Evolutionary conservation across 2,329 filamentous ascomycete species (phyloP), one percentile per base, ranked within the genome.

Genomic region (Boeremia exigua): DNA sequence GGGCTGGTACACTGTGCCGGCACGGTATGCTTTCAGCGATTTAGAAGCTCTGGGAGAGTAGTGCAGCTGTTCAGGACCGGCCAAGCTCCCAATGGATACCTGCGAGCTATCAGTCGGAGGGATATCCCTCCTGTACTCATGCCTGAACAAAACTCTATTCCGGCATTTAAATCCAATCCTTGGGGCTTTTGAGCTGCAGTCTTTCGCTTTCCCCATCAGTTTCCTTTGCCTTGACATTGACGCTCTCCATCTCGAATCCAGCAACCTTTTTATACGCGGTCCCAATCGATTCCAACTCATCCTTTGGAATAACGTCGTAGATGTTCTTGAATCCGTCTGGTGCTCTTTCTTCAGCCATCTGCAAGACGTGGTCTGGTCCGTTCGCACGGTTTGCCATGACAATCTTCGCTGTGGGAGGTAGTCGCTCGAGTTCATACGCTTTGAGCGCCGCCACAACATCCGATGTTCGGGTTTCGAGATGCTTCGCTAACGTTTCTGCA

Each of bases 351-450:
- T 80, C 74, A 1, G 76, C 78, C 33, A 81, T 64, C 58, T 80
- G 77, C 63, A 81, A 55, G 4, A 81, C 78, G 59, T 80, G 78
- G 58, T 81, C 78, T 3, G 78, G 78, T 1, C 79, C 78, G 48
- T 80, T 80, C 1, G 75, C 78, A 17, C 78, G 69, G 60, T 81
- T 81, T 7, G 78, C 78, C 70, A 78, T 77, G 17, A 80, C 76
- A 15, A 80, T 81, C 57, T 77, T 77, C 2, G 78, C 72, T 4
- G 78, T 81, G 0, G 77, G 72, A 7, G 78, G 78, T 1, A 80
- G 56, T 3, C 78, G 66, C 28, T 72, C 65, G 7, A 71, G 61
- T 62, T 80, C 74, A 52, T 80, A 81, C 10, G 61, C 63, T 30
- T 70, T 66, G 37, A 80, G 59, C 1, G 78, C 77, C 0, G 50